Conservation (phyloP, 176 grass and related monocot species). For the Zoysia japonica region DNA sequence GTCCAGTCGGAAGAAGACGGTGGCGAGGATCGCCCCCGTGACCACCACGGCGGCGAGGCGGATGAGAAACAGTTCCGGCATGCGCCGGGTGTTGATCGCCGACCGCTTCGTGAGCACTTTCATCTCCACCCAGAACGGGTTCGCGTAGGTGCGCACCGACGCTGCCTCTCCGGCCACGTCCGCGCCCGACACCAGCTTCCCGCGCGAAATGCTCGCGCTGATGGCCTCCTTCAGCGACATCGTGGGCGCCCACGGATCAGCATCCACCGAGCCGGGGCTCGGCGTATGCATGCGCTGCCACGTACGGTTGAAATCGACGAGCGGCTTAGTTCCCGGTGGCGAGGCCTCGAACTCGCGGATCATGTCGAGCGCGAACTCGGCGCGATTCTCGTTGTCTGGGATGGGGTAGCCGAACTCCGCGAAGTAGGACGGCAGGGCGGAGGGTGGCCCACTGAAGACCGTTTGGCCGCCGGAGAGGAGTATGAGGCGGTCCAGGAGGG, state of each 20-base stretch:
- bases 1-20: conserved; percentile 80
- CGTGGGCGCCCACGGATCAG: neutral
- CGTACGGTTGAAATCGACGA: conserved; percentile 68
- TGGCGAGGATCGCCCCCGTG: conserved; percentile 74
- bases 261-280: neutral
- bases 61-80: conserved; percentile 74
- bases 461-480: conserved; percentile 73
- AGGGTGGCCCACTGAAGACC: conserved; percentile 64
- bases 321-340: conserved; percentile 50
- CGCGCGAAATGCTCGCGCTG: conserved; percentile 59
- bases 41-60: conserved; percentile 62
- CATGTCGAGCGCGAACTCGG: conserved; percentile 83
- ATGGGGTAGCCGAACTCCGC: conserved; percentile 63
- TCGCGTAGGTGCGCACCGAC: conserved; percentile 65
- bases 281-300: conserved; percentile 51
- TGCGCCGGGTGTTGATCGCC: conserved; percentile 65
- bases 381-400: conserved; percentile 72
- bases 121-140: conserved; percentile 89
- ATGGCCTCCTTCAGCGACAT: conserved; percentile 80
- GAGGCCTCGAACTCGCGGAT: conserved; percentile 75
- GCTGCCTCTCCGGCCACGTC: conserved; percentile 45
- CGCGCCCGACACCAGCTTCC: conserved; percentile 28
- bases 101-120: conserved; percentile 68
- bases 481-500: conserved; percentile 69
- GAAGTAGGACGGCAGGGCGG: conserved; percentile 61